Conservation (phyloP, 345 rosid genomes). For the Pelargonium nanum region DNA sequence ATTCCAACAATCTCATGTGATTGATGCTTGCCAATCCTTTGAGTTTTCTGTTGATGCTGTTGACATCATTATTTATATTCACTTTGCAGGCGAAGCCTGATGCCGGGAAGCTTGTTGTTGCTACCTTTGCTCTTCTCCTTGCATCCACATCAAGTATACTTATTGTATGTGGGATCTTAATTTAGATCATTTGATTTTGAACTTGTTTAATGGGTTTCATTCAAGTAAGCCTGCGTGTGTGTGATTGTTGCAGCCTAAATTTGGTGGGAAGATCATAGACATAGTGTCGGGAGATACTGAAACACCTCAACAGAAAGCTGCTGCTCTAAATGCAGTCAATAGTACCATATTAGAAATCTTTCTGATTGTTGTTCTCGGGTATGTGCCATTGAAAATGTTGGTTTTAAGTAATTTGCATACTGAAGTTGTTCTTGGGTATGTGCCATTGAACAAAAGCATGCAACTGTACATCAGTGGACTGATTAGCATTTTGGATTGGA, state of each 20-base stretch:
- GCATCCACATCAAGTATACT: conserved; percentile 66
- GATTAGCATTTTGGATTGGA: too few species aligned
- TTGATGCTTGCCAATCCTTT: too few species aligned
- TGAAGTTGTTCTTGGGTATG: not conserved
- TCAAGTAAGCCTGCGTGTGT: not conserved
- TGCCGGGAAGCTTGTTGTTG: conserved; percentile 59
- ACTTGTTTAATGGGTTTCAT: not conserved
- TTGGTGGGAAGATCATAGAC: conserved; percentile 38
- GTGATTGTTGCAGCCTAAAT: conserved; percentile 32
- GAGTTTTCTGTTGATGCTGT: too few species aligned
- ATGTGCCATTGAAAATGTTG: too few species aligned
- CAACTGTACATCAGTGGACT: too few species aligned
- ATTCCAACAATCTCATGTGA: too few species aligned
- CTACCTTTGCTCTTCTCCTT: conserved; percentile 60
- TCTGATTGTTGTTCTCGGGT: conserved; percentile 32
- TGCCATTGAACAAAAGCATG: too few species aligned
- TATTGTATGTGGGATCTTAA: conserved; percentile 26
- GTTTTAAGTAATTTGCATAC: too few species aligned
- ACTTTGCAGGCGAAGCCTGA: conserved; percentile 68
- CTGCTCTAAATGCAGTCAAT: conserved; percentile 31
- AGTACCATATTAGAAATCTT: conserved; percentile 29
- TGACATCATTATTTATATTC: too few species aligned
- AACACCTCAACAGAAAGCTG: conserved; percentile 27
- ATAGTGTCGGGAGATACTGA: conserved; percentile 30
- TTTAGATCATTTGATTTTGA: not conserved